Evolutionary conservation across 768 basidiomycete species (phyloP), one percentile per base, ranked within the genome.

Genomic region (Panaeolus papilionaceus): DNA sequence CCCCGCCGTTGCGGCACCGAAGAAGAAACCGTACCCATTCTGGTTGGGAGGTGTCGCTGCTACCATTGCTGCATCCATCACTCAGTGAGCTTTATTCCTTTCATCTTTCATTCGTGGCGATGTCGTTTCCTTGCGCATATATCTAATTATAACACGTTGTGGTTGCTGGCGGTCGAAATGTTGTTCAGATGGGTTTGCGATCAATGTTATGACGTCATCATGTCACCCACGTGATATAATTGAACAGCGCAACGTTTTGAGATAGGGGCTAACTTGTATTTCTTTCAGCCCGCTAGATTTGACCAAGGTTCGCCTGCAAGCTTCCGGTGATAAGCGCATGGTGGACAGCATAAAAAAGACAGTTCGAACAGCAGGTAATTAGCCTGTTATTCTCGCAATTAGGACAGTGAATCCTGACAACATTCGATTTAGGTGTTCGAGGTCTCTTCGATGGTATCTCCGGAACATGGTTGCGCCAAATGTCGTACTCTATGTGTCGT

Each of bases 241-340:
- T n/a, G 42, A 44, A 44, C 16, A 5, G 33, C 23, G 20, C 11
- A n/a, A 49, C 23, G n/a, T 49, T 28, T n/a, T 2, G 23, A 14
- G 44, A 62, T 49, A 47, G 64, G 42, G 42, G 33, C 16, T 45
- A 39, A 39, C 33, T 68, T 37, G 14, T 62, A 51, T 45, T 37
- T 37, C 3, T 6, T 20, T 9, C 66, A 92, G 91, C 76, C 93
- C 94, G 37, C 81, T 95, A 62, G 93, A 95, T 82, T 84, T 96
- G 66, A 96, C 95, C 28, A 96, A 96, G 84, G 93, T 95, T 76
- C 87, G 95, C 65, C 81, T 97, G 67, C 95, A 97, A 78, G 94
- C 95, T 4, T 93, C 93, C 0, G 95, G 94, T 47, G 95, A 96
- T 81, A 95, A 94, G 79, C 86, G 92, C 65, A 96, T 97, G 95